Conservation (phyloP, 306 rosid species). For the Aeschynomene evenia region DNA sequence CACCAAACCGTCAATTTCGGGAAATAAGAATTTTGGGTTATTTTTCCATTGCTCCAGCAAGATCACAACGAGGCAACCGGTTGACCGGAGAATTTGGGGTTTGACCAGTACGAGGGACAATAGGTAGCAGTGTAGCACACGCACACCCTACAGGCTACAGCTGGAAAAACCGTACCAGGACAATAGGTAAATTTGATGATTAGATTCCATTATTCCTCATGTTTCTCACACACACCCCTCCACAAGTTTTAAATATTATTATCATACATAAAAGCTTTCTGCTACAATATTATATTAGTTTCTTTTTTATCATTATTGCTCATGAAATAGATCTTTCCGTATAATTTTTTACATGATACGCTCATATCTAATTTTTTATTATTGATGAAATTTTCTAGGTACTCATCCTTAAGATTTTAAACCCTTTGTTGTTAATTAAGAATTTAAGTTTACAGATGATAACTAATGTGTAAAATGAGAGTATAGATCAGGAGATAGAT, state of each 20-base stretch:
- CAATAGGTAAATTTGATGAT: slow-evolving; percentile 69
- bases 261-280: slow-evolving; percentile 21
- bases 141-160: slow-evolving; percentile 32
- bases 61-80: slow-evolving; percentile 43
- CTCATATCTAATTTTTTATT: too few species aligned
- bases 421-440: too few species aligned
- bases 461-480: background rate
- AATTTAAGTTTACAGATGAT: too few species aligned
- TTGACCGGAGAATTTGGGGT: slow-evolving; percentile 54
- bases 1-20: slow-evolving; percentile 46
- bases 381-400: too few species aligned
- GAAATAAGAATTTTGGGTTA: background rate
- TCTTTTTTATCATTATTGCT: background rate
- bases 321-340: background rate
- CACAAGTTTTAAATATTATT: slow-evolving; percentile 6
- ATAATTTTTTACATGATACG: too few species aligned
- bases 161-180: slow-evolving; percentile 66
- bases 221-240: slow-evolving; percentile 39
- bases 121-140: background rate
- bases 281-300: background rate
- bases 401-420: background rate
- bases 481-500: background rate
- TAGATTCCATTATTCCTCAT: slow-evolving; percentile 79
- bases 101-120: slow-evolving; percentile 41
- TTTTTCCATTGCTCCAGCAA: slow-evolving; percentile 35